Evolutionary conservation across 768 basidiomycete genomes (phyloP), one percentile per base, ranked within the genome.

Genomic region (Cystofilobasidium bisporidii): DNA sequence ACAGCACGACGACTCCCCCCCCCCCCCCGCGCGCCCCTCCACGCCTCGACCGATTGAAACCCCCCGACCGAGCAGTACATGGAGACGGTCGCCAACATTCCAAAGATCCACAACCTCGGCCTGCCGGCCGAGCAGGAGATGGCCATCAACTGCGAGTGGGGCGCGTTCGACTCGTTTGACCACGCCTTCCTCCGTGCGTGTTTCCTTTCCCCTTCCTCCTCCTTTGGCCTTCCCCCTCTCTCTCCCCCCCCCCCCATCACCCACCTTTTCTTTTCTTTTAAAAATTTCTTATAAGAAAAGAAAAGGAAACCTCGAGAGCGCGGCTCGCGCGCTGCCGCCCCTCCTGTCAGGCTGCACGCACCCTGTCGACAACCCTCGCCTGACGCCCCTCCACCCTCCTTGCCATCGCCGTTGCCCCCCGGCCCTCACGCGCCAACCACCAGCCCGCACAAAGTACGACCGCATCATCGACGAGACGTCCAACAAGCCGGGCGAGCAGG

Each of bases 141-240:
- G 84, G 94, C 86, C 8, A 97, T 99, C 76, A 98, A 98, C 77
- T 76, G 73, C 66, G 74, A 74, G 73, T 73, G 93, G 92, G 93
- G 92, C 69, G 94, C 94, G 0, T 99, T 99, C 75, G 96, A 99
- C 78, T 94, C 92, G 14, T 91, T 91, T 72, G 84, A 87, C 71
- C 92, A 98, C 74, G 88, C 93, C 75, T 87, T 96, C 76, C 83
- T 99, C 14, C 96, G 77, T 77, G 64, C 73, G 75, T 73, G 9
- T 20, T 14, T 41, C 28, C 14, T 20, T 14, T 41, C 28, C 10
- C 30, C 33, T 15, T 14, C 48, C 10, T 22, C 40, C 32, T 22
- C 30, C 24, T 2, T 3, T 6, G 20, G 53, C 17, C 53, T 55
- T 11, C 30, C 53, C 3, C 6, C 12, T 2, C 14, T 10, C 10